Percentiles rank a stretch among this genome's conserved stretches.
Conservation (phyloP, 208 protist species). For the Tritrichomonas musculus region DNA sequence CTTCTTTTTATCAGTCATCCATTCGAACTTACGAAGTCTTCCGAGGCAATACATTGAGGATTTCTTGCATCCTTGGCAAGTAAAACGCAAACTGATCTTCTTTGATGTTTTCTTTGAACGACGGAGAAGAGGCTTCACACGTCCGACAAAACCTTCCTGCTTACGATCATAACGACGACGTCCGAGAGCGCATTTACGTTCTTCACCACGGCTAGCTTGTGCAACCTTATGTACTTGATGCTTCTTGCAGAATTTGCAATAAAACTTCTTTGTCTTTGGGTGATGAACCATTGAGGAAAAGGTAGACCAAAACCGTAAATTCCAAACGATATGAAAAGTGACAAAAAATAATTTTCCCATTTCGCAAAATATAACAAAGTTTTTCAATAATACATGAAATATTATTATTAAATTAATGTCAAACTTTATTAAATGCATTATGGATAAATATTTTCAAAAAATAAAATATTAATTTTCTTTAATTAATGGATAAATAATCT, state of each 20-base stretch:
- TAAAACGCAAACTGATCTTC: slow-evolving; percentile 1
- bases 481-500: too few relatives aligned
- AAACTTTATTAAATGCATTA: too few relatives aligned
- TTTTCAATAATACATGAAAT: too few relatives aligned
- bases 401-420: too few relatives aligned
- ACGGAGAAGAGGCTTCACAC: slow-evolving; percentile 22
- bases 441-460: too few relatives aligned
- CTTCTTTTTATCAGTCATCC: slow-evolving; percentile 8
- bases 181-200: background rate
- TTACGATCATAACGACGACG: slow-evolving; percentile 23
- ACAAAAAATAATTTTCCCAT: too few relatives aligned
- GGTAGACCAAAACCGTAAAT: background rate
- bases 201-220: background rate
- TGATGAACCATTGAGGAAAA: background rate
- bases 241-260: slow-evolving; percentile 31
- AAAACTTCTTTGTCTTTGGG: slow-evolving; percentile 27
- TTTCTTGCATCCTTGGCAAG: slow-evolving; percentile 6
- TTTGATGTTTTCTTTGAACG: slow-evolving; percentile 24
- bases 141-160: background rate
- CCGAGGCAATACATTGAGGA: slow-evolving; percentile 1
- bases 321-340: too few relatives aligned
- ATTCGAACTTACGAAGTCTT: slow-evolving; percentile 16
- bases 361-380: too few relatives aligned
- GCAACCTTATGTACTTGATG: background rate
- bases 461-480: too few relatives aligned